phyloP scores from a whole-genome alignment of 805 yeast species.

The Yamadazyma phyllophila region DNA sequence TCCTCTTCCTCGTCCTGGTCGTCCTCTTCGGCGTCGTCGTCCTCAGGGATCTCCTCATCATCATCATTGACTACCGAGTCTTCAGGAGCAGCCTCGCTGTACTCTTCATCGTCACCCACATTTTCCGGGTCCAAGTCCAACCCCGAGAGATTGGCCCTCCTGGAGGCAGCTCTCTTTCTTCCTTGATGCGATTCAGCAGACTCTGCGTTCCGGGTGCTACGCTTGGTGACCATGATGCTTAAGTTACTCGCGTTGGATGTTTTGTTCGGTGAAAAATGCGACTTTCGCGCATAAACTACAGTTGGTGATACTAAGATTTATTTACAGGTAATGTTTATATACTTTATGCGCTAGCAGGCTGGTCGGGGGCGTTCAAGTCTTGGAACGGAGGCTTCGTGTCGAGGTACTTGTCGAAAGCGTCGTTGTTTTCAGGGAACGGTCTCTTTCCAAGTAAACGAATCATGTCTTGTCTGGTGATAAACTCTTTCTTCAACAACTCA shows the following conservation, averaged over 20 bases:
- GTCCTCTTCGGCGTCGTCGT: background rate
- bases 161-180: conserved; percentile 7
- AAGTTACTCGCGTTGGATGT: conserved; percentile 1
- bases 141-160: conserved; percentile 15
- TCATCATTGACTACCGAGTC: conserved; percentile 3
- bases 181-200: conserved; percentile 3
- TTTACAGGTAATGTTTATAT: conserved; percentile 6
- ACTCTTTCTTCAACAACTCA: conserved; percentile 68
- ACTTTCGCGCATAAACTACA: background rate
- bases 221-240: conserved; percentile 3
- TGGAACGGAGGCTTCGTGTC: conserved; percentile 43
- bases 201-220: conserved; percentile 2
- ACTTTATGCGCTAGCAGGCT: conserved; percentile 8
- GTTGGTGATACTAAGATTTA: background rate
- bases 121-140: conserved; percentile 20
- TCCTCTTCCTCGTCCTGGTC: conserved; percentile 8
- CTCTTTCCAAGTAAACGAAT: conserved; percentile 71
- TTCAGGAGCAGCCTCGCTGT: conserved; percentile 16
- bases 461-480: conserved; percentile 81
- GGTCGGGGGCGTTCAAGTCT: conserved; percentile 23
- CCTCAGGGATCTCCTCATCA: conserved; percentile 21
- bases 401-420: conserved; percentile 86
- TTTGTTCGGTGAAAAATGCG: conserved; percentile 1
- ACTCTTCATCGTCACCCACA: conserved; percentile 17
- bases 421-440: conserved; percentile 76